These are phyloP conservation scores for Leccinum barrowsii DNA, from an alignment of 768 basidiomycete genomes.

Conservation along the genomic window DNA sequence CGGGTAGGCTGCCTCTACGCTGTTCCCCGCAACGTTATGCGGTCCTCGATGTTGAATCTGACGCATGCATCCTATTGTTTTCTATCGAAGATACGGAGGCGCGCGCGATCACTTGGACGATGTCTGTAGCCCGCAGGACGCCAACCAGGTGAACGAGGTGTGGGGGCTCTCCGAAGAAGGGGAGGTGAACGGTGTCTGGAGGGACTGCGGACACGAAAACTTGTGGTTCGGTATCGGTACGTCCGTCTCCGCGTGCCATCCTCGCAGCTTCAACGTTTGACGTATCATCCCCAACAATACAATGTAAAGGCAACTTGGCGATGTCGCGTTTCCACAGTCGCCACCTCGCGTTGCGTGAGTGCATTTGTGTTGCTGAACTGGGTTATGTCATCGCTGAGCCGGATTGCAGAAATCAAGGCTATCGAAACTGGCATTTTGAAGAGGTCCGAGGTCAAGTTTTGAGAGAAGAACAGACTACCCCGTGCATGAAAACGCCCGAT, in stretches of 20 bases:
- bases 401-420: constrained; percentile 26
- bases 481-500: neutral
- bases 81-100: constrained; percentile 43
- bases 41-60: neutral
- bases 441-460: constrained; percentile 17
- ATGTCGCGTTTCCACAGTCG: constrained; percentile 30
- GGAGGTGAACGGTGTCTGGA: constrained; percentile 44
- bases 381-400: neutral
- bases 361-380: neutral
- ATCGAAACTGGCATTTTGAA: constrained; percentile 29
- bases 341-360: constrained; percentile 31
- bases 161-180: constrained; percentile 68
- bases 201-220: constrained; percentile 35
- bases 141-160: constrained; percentile 43
- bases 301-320: constrained; percentile 20
- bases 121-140: constrained; percentile 46
- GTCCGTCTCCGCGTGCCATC: neutral
- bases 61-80: neutral
- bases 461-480: neutral
- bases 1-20: constrained; percentile 14
- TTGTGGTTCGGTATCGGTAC: constrained; percentile 30
- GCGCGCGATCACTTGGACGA: constrained; percentile 36
- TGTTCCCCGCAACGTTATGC: neutral
- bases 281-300: neutral
- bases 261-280: neutral